Conservation (phyloP, 208 protist species). For the Trypanosoma congolense region DNA sequence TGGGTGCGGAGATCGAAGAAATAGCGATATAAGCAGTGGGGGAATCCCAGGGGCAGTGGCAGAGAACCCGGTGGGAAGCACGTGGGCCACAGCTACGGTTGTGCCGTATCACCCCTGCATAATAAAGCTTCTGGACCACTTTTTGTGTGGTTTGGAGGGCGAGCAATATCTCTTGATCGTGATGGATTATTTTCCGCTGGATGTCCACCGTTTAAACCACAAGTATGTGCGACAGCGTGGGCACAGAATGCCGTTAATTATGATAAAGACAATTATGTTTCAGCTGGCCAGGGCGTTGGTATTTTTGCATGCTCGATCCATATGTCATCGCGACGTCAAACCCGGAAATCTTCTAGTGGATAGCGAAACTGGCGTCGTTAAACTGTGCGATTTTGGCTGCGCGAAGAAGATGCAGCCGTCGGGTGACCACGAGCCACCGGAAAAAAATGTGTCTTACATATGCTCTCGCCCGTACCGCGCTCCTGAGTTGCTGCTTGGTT, state of each 20-base stretch:
- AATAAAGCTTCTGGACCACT: slow-evolving; percentile 92
- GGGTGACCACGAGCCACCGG: slow-evolving; percentile 15
- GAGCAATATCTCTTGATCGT: slow-evolving; percentile 98
- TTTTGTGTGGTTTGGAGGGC: slow-evolving; percentile 87
- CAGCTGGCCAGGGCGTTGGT: slow-evolving; percentile 96
- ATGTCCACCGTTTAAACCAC: slow-evolving; percentile 90
- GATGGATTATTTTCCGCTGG: slow-evolving; percentile 98
- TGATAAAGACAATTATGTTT: slow-evolving; percentile 92
- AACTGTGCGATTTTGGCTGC: slow-evolving; percentile 90
- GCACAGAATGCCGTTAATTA: slow-evolving; percentile 81
- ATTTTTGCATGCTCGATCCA: slow-evolving; percentile 76
- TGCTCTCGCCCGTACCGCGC: slow-evolving; percentile 94
- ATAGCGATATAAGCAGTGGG: background rate
- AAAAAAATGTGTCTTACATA: slow-evolving; percentile 88
- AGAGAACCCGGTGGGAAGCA: background rate
- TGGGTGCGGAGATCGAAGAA: no score
- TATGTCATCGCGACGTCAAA: slow-evolving; percentile 90
- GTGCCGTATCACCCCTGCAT: slow-evolving; percentile 89
- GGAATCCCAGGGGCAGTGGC: background rate
- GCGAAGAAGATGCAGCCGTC: slow-evolving; percentile 62
- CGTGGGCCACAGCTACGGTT: slow-evolving; percentile 20
- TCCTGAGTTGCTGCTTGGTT: slow-evolving; percentile 91
- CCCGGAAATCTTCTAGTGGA: slow-evolving; percentile 86
- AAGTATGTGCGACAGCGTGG: slow-evolving; percentile 76
- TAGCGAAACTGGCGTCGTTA: slow-evolving; percentile 52